A percentile compares a stretch with the other conserved stretches of the same genome.
Conservation (phyloP, 2,329 filamentous ascomycete genomes). For the Gaeumannomyces tritici region DNA sequence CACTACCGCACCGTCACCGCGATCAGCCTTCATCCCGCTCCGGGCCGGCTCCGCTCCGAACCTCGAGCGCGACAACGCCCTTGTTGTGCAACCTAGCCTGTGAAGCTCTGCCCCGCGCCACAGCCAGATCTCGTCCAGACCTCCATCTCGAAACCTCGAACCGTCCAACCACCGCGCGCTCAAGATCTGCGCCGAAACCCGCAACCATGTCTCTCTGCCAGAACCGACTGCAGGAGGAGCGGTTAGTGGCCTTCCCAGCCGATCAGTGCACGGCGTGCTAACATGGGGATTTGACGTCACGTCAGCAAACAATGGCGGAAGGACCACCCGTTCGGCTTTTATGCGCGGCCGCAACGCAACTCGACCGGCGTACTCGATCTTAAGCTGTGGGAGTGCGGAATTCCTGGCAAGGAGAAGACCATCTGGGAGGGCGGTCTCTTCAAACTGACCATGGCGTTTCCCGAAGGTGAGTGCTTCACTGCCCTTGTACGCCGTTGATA, state of each 20-base stretch:
- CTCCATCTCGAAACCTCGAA: not conserved
- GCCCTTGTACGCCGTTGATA: too few relatives aligned
- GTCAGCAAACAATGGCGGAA: slow-evolving; percentile 88
- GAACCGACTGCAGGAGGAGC: slow-evolving; percentile 80
- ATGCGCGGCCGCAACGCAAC: slow-evolving; percentile 76
- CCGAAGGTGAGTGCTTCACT: slow-evolving; percentile 61
- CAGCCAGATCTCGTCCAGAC: not conserved
- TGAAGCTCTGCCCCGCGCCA: not conserved
- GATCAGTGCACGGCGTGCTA: not conserved
- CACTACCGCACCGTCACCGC: not conserved
- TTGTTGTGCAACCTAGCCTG: not conserved
- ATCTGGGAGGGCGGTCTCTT: slow-evolving; percentile 97
- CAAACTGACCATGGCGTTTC: slow-evolving; percentile 87
- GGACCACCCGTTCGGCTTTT: slow-evolving; percentile 97
- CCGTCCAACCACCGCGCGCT: not conserved
- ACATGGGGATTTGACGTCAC: slow-evolving; percentile 1
- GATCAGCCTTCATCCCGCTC: not conserved
- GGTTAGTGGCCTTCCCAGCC: slow-evolving; percentile 40
- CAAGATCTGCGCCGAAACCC: not conserved
- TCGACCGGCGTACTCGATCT: slow-evolving; percentile 76
- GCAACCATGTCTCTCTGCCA: slow-evolving; percentile 72
- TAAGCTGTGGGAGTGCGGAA: slow-evolving; percentile 93
- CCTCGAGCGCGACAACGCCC: not conserved
- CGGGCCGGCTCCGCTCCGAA: not conserved
- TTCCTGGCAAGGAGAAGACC: slow-evolving; percentile 93